These are phyloP conservation scores for Corinectria fuckeliana DNA, from an alignment of 2,329 filamentous ascomycete species.

Conservation along the genomic window DNA sequence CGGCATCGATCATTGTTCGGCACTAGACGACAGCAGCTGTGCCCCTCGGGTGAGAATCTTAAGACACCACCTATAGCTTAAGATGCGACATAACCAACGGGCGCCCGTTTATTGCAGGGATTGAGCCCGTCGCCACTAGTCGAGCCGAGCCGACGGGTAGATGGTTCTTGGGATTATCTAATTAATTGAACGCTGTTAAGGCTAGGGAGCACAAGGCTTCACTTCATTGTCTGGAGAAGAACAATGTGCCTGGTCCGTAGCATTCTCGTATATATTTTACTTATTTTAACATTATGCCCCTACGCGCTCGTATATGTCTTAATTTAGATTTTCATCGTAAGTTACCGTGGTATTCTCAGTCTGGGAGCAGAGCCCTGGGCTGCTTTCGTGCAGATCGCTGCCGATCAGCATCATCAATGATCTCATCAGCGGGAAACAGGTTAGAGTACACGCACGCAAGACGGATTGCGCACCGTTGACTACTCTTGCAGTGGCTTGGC, in stretches of 20 bases:
- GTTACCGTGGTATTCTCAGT: neutral
- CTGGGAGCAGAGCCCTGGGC: neutral
- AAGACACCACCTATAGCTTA: neutral
- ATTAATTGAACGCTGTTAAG: neutral
- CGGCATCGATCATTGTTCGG: neutral
- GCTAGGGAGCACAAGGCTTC: neutral
- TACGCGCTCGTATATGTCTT: too few species aligned
- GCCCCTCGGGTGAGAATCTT: neutral
- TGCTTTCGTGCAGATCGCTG: neutral
- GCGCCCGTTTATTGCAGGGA: neutral
- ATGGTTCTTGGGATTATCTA: neutral
- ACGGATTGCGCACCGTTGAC: too few species aligned
- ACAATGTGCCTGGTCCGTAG: too few species aligned
- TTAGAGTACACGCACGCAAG: too few species aligned
- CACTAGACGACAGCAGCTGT: neutral
- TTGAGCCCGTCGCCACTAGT: neutral
- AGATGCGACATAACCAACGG: neutral
- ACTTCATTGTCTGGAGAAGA: neutral
- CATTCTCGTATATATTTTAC: too few species aligned
- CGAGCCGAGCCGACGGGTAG: neutral
- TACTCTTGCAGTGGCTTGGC: too few species aligned
- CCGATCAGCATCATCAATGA: neutral
- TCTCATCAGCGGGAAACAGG: too few species aligned
- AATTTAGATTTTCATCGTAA: neutral
- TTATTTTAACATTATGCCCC: neutral